These are phyloP conservation scores for Leccinum variicolor DNA, from an alignment of 768 basidiomycete genomes.

Conservation along the genomic window DNA sequence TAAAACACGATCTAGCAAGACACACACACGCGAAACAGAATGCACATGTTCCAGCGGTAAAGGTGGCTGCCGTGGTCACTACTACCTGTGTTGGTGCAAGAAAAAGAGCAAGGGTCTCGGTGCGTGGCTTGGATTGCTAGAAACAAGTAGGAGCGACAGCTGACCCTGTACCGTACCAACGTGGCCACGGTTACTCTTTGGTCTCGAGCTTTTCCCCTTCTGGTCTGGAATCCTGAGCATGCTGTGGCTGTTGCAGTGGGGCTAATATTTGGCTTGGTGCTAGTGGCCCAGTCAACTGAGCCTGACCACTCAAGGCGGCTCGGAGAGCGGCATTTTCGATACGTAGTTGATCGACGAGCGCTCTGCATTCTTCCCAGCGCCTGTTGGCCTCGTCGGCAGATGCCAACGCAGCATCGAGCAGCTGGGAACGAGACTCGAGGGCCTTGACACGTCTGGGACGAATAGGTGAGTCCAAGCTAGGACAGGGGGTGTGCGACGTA, in stretches of 20 bases:
- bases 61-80: conserved; percentile 4
- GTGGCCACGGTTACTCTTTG: conserved; percentile 17
- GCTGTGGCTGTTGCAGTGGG: conserved; percentile 19
- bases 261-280: conserved; percentile 26
- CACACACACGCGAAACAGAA: not conserved
- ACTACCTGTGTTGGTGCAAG: conserved; percentile 11
- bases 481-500: conserved; percentile 34
- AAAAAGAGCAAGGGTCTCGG: conserved; percentile 4
- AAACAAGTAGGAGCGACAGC: not conserved
- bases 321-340: conserved; percentile 79
- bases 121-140: conserved; percentile 12
- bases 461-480: conserved; percentile 11
- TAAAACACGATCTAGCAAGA: not conserved
- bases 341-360: conserved; percentile 82
- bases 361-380: conserved; percentile 89
- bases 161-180: not conserved
- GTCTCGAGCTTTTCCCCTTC: conserved; percentile 30
- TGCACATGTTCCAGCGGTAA: conserved; percentile 1
- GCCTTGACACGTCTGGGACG: conserved; percentile 74
- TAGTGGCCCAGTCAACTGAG: conserved; percentile 34
- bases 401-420: conserved; percentile 81
- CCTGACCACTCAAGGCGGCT: conserved; percentile 53
- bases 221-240: conserved; percentile 19
- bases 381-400: conserved; percentile 87
- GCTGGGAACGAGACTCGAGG: conserved; percentile 79